Evolutionary conservation across 2,329 filamentous ascomycete species (phyloP), one percentile per base, ranked within the genome.

Genomic region (Epichloe coenophiala): DNA sequence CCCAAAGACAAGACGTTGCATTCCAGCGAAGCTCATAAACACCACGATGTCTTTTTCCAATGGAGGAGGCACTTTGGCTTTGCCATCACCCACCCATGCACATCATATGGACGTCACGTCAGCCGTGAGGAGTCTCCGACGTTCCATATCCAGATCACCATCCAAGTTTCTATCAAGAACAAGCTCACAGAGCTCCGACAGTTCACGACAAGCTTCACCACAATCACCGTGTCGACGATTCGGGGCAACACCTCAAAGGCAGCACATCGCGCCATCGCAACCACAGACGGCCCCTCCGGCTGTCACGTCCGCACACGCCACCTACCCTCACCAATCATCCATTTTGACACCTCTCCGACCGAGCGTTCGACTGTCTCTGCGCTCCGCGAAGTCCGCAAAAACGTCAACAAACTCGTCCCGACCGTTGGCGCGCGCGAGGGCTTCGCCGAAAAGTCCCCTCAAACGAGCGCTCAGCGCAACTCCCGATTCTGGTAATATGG

Each of bases 71-170:
- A 91, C 87, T 53, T 75, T 95, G 60, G 88, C 93, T 62, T 75
- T 95, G 60, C 83, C 88, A 56, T 95, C 90, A 55, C 90, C 91
- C 52, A 91, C 86, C 45, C 83, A 87, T 61, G 80, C 81, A 54
- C 86, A 88, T 65, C 84, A 86, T 68, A 84, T 91, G 60, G 87
- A 95, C 71, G 81, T 88, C 56, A 84, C 86, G 54, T 82, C 86
- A 47, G 84, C 86, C 53, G 86, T 95, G 56, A 80, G 88, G 62
- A 86, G 88, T 60, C 74, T 96, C 52, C 80, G 90, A 57, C 86
- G 88, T 59, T 95, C 91, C 27, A 75, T 96, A 56, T 96, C 90
- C 51, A 80, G 89, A 60, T 96, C 91, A n/a, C 91, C 91, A 11
- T 95, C 91, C 35, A 95, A 93, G 66, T 91, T 93, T 51, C 71